phyloP scores from a whole-genome alignment of 2,329 filamentous ascomycete species.

The Penicillium capsulatum region DNA sequence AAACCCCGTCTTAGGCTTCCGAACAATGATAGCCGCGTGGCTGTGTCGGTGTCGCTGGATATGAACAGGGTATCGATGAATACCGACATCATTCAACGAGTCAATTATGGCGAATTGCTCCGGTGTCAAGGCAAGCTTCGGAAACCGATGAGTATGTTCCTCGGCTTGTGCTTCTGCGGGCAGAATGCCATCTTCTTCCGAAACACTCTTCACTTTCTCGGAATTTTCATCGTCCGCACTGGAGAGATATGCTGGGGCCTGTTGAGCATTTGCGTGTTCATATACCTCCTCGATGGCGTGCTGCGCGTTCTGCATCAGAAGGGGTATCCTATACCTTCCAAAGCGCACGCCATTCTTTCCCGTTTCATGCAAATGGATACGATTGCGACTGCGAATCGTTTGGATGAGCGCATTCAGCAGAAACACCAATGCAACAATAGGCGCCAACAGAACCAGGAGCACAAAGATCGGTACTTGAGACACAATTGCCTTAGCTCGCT shows the following conservation, averaged over 20 bases:
- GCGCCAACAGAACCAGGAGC: slow-evolving; percentile 65
- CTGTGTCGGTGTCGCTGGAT: slow-evolving; percentile 66
- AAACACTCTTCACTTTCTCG: neutral
- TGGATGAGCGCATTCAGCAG: slow-evolving; percentile 73
- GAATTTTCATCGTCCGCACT: slow-evolving; percentile 15
- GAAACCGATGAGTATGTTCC: slow-evolving; percentile 28
- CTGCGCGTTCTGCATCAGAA: slow-evolving; percentile 71
- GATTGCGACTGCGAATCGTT: slow-evolving; percentile 66
- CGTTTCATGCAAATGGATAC: slow-evolving; percentile 71
- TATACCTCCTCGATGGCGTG: slow-evolving; percentile 73
- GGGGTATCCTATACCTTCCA: slow-evolving; percentile 67
- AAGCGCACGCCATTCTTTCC: slow-evolving; percentile 65
- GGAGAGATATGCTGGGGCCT: slow-evolving; percentile 67
- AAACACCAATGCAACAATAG: slow-evolving; percentile 67
- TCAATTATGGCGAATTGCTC: slow-evolving; percentile 83
- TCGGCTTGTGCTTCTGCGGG: neutral
- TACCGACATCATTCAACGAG: slow-evolving; percentile 62
- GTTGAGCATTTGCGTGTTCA: slow-evolving; percentile 65
- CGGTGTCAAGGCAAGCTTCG: slow-evolving; percentile 71
- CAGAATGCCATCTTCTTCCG: neutral
- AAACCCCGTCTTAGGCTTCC: slow-evolving; percentile 63
- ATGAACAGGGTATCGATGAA: slow-evolving; percentile 54
- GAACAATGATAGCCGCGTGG: slow-evolving; percentile 86
- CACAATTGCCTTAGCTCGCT: slow-evolving; percentile 38
- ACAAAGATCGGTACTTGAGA: slow-evolving; percentile 60